Evolutionary conservation across 768 basidiomycete genomes (phyloP), one percentile per base, ranked within the genome.

Genomic region (Pleurotus giganteus): DNA sequence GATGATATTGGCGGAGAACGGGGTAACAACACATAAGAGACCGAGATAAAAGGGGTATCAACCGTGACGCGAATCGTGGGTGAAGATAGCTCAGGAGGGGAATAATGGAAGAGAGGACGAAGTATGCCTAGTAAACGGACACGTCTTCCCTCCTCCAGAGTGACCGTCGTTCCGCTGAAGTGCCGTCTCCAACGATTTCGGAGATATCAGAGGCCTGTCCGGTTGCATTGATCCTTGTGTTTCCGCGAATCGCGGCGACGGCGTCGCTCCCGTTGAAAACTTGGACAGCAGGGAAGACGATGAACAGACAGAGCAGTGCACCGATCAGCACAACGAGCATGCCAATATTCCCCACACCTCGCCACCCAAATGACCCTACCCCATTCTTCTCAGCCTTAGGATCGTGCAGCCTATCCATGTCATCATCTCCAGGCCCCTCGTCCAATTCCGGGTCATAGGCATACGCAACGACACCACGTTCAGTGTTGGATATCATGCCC

Each of bases 221-320:
- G 0, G 86, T 85, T 12, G 76, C 64, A 63, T 90, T 91, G 53
- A 86, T 82, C 51, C 69, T 65, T 7, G 79, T 79, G 56, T 86
- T 89, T 12, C 79, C 76, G 31, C 80, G 75, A 53, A 85, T 85
- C 32, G 77, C 64, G 53, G 59, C 54, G 29, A 68, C 72, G 23
- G 66, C 64, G 0, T 67, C 63, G 53, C 75, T 66, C 55, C 75
- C 65, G 6, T 60, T 62, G 59, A 75, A 76, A 42, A 75, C 80
- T 27, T 59, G 60, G 31, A 68, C 61, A n/a, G 94, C 76, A 0
- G 94, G 94, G 63, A 89, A 94, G 24, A 82, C 79, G 47, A 89
- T 82, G 66, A 95, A 96, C 3, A 96, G 74, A 19, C 66, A 66
- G 52, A 95, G 66, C 53, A 95, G 68, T 1, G 73, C 78, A 8